A percentile compares a stretch with the other conserved stretches of the same genome.
Conservation (phyloP, 306 rosid species). For the Fragaria iinumae region DNA sequence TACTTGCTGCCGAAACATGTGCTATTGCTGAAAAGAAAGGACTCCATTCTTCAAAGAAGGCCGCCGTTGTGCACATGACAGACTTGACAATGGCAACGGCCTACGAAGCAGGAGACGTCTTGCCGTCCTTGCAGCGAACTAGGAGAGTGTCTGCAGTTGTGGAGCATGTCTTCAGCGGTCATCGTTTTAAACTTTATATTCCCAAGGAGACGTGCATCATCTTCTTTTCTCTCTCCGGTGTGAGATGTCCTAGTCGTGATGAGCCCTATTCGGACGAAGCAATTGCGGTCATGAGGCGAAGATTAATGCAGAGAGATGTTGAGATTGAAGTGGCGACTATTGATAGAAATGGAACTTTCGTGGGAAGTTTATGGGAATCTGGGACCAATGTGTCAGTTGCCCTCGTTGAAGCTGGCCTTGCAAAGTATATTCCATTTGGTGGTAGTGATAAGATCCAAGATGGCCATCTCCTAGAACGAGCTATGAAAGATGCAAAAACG, state of each 20-base stretch:
- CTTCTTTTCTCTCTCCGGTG: conserved; percentile 83
- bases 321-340: conserved; percentile 96
- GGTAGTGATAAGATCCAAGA: conserved; percentile 84
- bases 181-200: conserved; percentile 90
- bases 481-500: conserved; percentile 72
- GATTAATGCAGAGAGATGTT: conserved; percentile 96
- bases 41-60: conserved; percentile 85
- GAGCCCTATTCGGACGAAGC: conserved; percentile 93
- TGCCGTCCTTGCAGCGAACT: conserved; percentile 82
- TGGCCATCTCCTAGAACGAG: conserved; percentile 68
- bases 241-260: conserved; percentile 88
- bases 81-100: conserved; percentile 69
- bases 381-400: conserved; percentile 61
- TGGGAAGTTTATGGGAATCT: conserved; percentile 94
- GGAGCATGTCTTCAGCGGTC: conserved; percentile 95
- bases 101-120: conserved; percentile 73
- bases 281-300: conserved; percentile 84
- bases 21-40: conserved; percentile 75
- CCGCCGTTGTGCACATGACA: conserved; percentile 88
- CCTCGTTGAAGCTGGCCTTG: conserved; percentile 92
- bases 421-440: conserved; percentile 47
- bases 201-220: conserved; percentile 95
- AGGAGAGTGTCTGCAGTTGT: conserved; percentile 85
- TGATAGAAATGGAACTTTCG: conserved; percentile 83
- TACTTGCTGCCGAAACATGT: conserved; percentile 87